Conservation (phyloP, 164 flowering plant genomes). For the Hamamelis virginiana region DNA sequence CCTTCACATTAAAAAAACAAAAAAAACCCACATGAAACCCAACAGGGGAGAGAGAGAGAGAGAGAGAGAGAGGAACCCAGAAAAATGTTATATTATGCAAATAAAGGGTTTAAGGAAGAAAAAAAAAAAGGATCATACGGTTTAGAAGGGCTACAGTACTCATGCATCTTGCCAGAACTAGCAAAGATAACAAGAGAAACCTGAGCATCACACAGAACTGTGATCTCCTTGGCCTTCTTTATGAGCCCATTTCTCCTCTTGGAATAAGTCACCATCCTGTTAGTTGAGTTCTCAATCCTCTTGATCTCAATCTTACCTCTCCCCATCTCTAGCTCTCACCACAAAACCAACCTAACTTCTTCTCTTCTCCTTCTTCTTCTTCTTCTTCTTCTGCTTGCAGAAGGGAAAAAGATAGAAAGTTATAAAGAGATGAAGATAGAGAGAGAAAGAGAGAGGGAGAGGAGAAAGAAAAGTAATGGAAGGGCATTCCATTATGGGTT, state of each 20-base stretch:
- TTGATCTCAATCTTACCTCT: constrained; percentile 90
- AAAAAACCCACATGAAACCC: constrained; percentile 3
- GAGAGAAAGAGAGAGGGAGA: constrained; percentile 3
- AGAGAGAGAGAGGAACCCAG: not conserved
- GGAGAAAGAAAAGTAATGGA: constrained; percentile 10
- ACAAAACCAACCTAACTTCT: too few species aligned
- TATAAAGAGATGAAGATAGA: not conserved
- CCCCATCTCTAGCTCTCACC: constrained; percentile 50
- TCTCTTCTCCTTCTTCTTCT: too few species aligned
- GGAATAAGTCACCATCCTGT: constrained; percentile 81
- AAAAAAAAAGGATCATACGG: constrained; percentile 34
- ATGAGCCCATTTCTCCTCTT: constrained; percentile 75
- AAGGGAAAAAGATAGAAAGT: not conserved
- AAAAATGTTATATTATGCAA: not conserved
- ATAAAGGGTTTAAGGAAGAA: not conserved
- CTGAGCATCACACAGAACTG: constrained; percentile 76
- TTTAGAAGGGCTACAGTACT: constrained; percentile 50
- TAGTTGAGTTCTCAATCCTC: constrained; percentile 76
- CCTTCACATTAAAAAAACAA: constrained; percentile 27
- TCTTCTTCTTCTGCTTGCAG: not conserved
- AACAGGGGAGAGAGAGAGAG: not conserved
- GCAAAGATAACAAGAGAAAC: constrained; percentile 74
- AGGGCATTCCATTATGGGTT: constrained; percentile 31
- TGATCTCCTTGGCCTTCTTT: constrained; percentile 77
- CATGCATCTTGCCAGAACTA: constrained; percentile 62